Evolutionary conservation across 371 early-diverging fungal genomes (phyloP).

Genomic region (Mortierella sp.): DNA sequence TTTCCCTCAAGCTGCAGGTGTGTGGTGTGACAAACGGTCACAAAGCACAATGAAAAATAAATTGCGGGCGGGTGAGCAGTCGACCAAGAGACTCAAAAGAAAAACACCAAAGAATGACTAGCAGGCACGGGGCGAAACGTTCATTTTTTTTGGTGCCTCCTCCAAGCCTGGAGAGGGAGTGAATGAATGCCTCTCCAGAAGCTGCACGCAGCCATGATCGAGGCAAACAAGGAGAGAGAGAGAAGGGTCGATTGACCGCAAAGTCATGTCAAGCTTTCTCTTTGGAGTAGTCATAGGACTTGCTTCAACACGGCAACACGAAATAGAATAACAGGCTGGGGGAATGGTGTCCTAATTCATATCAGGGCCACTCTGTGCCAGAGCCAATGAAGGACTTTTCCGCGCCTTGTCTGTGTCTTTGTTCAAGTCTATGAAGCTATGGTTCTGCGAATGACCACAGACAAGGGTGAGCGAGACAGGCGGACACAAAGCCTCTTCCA

Average conservation of each 20-base stretch:
- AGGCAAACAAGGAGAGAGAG: not conserved
- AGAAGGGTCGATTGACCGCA: not conserved
- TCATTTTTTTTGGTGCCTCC: not conserved
- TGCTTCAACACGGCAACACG: too few species aligned
- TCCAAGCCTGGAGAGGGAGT: too few species aligned
- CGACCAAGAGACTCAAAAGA: not conserved
- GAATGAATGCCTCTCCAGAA: too few species aligned
- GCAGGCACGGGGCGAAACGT: not conserved
- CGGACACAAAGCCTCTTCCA: not conserved
- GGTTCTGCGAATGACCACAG: not conserved
- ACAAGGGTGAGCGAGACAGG: too few species aligned
- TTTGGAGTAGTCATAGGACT: not conserved
- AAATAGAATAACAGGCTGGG: too few species aligned
- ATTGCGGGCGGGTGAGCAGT: too few species aligned
- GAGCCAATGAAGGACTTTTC: not conserved
- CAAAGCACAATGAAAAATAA: not conserved
- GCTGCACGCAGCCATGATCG: not conserved
- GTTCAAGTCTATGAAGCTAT: not conserved
- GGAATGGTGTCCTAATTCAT: too few species aligned
- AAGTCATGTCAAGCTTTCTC: not conserved
- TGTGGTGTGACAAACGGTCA: not conserved
- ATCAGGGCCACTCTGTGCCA: too few species aligned
- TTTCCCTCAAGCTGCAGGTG: too few species aligned
- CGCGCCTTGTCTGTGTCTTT: not conserved
- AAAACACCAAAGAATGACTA: not conserved